A percentile compares a stretch with the other conserved stretches of the same genome.
Evolutionary conservation across 306 rosid genomes (phyloP).

Genomic region (Pueraria montana): DNA sequence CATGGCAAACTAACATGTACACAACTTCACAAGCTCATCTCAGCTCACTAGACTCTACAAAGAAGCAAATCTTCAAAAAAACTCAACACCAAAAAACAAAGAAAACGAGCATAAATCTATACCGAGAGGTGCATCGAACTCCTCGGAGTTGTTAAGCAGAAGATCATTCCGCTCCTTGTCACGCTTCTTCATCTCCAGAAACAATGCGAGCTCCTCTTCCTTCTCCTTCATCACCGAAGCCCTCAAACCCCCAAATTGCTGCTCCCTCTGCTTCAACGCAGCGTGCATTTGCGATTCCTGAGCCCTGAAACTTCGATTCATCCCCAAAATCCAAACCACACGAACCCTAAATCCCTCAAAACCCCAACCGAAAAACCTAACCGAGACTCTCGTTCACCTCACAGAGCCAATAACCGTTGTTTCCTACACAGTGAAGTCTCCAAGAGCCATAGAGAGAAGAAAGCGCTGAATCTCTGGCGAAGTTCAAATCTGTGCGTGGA

Average conservation of each 20-base stretch:
- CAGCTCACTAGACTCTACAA: conserved; percentile 18
- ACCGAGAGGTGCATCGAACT: conserved; percentile 83
- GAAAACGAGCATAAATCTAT: conserved; percentile 35
- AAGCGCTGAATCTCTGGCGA: background rate
- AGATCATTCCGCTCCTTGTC: conserved; percentile 92
- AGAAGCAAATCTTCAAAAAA: conserved; percentile 25
- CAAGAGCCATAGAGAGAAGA: background rate
- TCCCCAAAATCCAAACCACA: conserved; percentile 48
- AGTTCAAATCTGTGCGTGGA: conserved; percentile 6
- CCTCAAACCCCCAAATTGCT: conserved; percentile 62
- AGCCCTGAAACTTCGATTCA: conserved; percentile 95
- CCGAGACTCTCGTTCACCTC: conserved; percentile 40
- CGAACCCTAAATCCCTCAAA: conserved; percentile 40
- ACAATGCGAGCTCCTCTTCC: conserved; percentile 91
- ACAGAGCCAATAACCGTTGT: background rate
- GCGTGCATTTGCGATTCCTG: conserved; percentile 80
- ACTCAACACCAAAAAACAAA: background rate
- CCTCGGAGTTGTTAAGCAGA: conserved; percentile 72
- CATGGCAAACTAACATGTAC: background rate
- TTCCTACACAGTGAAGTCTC: conserved; percentile 31
- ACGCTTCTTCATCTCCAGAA: conserved; percentile 88
- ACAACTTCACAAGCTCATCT: conserved; percentile 6
- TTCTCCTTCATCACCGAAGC: conserved; percentile 76
- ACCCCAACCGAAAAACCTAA: conserved; percentile 38
- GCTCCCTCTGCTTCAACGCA: conserved; percentile 74